These are phyloP conservation scores for Diaporthe velutina DNA, from an alignment of 2,329 filamentous ascomycete species.

Conservation along the genomic window DNA sequence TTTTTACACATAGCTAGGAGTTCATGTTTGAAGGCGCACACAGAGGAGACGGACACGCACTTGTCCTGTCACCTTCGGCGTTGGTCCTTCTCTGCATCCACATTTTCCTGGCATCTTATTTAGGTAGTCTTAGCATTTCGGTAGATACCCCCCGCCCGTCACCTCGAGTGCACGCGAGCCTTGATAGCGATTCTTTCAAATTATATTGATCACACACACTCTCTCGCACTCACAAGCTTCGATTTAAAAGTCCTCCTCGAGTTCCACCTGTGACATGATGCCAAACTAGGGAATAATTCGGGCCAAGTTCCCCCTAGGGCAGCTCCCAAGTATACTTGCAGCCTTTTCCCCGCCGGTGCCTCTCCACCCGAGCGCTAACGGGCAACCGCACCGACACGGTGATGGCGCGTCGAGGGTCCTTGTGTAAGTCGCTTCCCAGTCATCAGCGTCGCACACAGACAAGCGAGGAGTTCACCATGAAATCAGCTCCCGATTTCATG, in stretches of 20 bases:
- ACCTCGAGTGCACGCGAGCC: slow-evolving; percentile 32
- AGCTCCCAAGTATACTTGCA: not conserved
- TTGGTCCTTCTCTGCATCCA: slow-evolving; percentile 26
- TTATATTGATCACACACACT: slow-evolving; percentile 13
- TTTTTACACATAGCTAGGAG: slow-evolving; percentile 30
- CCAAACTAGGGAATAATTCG: not conserved
- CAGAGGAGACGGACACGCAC: slow-evolving; percentile 9
- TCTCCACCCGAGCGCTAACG: slow-evolving; percentile 25
- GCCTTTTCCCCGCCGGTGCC: not conserved
- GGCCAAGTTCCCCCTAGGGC: not conserved
- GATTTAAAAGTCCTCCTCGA: not conserved
- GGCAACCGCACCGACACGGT: slow-evolving; percentile 4
- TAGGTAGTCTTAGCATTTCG: slow-evolving; percentile 30
- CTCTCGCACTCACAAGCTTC: not conserved
- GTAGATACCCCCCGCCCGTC: slow-evolving; percentile 34
- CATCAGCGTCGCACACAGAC: not conserved
- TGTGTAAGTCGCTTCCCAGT: not conserved
- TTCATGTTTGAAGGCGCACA: slow-evolving; percentile 30
- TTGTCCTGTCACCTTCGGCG: slow-evolving; percentile 15
- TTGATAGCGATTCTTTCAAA: slow-evolving; percentile 16
- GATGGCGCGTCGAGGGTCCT: not conserved
- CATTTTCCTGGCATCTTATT: slow-evolving; percentile 27
- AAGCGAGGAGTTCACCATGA: not conserved
- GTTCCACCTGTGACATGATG: slow-evolving; percentile 10
- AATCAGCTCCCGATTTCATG: not conserved